Base-by-base conservation (phyloP, 2,329 filamentous ascomycete species). In the Epichloe baconii region DNA sequence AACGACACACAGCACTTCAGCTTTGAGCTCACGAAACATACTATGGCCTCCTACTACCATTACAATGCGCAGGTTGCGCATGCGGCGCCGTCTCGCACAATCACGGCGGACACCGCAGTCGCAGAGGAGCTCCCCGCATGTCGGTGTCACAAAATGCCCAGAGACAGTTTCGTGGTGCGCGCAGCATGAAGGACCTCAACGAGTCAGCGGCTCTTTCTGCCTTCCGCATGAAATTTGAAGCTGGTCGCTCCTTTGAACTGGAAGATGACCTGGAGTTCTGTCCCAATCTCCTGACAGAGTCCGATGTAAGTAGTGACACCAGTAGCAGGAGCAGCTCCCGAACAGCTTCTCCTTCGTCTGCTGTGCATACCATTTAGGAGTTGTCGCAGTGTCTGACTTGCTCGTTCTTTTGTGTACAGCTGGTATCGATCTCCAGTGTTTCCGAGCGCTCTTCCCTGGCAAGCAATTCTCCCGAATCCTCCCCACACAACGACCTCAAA, bases 201-300 rank as follows among this genome's bases (percentile, higher is more conserved):
- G 89, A 95, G 68, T 77, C 84, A n/a, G 81, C 82, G 19, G 79
- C 83, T 48, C 75, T 94, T 54, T 78, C 79, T 54, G 81, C 83
- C 56, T 96, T 95, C 73, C 86, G 91, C 60, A 81, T 81, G 59
- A 84, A 89, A 64, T 95, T 95, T 60, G 90, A 97, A 72, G 86
- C 88, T 57, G 88, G 87, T 53, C 82, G 89, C 53, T 95, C 90
- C 10, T 97, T 97, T 64, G 91, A 97, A 61, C 78, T 97, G 55
- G 91, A 96, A 64, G 91, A 97, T 66, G 91, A 97, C 67, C 78
- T 95, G 71, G 85, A 95, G 69, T 97, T 97, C 70, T 96, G 90
- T 71, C 91, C 91, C 56, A 83, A 85, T 66, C 79, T 97, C 60
- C 75, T 97, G 73, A 95, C 89, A 37, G 90, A 96, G 71, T 89